Percentiles rank a stretch among this genome's conserved stretches.
Conservation (phyloP, 345 rosid genomes). For the Salix dunnii region DNA sequence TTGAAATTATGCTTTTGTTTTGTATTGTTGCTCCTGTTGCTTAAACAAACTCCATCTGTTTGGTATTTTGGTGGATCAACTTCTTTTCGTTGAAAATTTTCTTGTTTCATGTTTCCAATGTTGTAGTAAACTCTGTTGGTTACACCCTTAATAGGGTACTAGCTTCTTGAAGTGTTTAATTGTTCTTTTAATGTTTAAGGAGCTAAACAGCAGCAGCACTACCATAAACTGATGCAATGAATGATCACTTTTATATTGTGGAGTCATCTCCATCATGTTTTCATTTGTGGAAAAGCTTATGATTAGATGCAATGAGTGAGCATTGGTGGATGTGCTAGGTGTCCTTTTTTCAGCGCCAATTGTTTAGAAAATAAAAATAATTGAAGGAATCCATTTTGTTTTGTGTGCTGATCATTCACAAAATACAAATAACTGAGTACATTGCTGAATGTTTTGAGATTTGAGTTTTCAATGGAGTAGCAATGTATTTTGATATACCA, state of each 20-base stretch:
- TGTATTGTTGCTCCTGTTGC: neutral
- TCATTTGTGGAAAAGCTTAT: neutral
- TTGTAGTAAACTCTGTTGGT: neutral
- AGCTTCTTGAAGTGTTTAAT: neutral
- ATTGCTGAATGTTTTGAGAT: neutral
- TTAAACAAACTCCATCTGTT: neutral
- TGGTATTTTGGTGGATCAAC: neutral
- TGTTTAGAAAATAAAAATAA: neutral
- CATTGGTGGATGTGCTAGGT: neutral
- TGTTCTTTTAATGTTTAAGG: neutral
- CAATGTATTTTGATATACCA: neutral
- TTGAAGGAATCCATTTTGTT: neutral
- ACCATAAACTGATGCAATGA: neutral
- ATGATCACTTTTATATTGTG: neutral
- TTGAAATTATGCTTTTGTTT: slow-evolving; percentile 2
- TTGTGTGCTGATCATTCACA: neutral
- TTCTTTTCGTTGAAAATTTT: neutral
- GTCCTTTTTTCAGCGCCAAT: neutral
- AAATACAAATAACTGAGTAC: neutral
- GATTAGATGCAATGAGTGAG: neutral
- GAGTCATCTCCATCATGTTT: neutral
- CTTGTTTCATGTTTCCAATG: neutral
- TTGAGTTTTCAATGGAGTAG: neutral
- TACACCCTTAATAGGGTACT: neutral
- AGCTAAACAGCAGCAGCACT: neutral